Base-by-base conservation (phyloP, 345 rosid genomes). In the Eucalyptus shirleyi region DNA sequence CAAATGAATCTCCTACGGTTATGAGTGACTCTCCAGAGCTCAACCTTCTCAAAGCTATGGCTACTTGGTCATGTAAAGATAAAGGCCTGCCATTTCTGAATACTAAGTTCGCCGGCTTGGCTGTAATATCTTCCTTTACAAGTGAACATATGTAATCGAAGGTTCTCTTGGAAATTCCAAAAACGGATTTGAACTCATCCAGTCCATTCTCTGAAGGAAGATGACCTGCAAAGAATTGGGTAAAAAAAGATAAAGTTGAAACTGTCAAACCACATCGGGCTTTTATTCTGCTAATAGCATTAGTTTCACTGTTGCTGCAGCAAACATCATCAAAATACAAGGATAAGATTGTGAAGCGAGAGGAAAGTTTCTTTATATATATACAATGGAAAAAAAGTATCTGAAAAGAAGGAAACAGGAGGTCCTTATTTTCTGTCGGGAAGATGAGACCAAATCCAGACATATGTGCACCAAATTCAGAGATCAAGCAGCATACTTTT, bases 11-110 rank as follows among this genome's bases (percentile, higher is more conserved):
- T 19, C 95, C 97, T 88, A 94, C 90, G 1, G 90, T 86, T 86
- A 92, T 92, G 7, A 94, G 89, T 21, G 97, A 94, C 19, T 92
- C 94, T 32, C 96, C 96, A 13, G 96, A 94, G 90, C 94, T 91
- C 49, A 94, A 89, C 93, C 97, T 94, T 90, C 95, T 91, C 87
- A 95, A 89, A 65, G 96, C 95, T 88, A 94, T 94, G 12, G 97
- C 96, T 30, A 94, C 96, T 90, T 94, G 94, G 90, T 94, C 93
- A 12, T 92, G 92, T 19, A 94, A 91, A 44, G 94, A 91, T 92
- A 94, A 91, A 62, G 90, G 88, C 86, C 89, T 92, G 60, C 96
- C 96, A 89, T 93, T 93, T 83, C 91, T 86, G 88, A 93, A 93
- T 5, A 92, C 87, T 87, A 93, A 93, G 85, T 88, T 94, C 28